phyloP scores from a whole-genome alignment of 163 green algal genomes.

The Scenedesmus sp. region DNA sequence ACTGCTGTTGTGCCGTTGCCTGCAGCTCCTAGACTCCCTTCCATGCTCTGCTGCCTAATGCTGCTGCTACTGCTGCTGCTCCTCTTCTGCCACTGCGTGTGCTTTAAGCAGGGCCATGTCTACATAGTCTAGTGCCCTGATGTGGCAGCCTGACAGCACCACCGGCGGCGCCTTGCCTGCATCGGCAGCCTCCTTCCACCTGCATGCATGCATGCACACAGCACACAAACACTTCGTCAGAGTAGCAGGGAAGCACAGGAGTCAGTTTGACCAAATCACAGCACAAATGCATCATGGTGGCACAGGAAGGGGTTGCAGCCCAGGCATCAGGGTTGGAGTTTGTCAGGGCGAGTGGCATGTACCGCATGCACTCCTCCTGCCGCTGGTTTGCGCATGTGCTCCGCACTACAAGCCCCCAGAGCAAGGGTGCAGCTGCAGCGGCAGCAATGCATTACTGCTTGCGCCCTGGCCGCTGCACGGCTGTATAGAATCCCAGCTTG shows the following conservation, averaged over 20 bases:
- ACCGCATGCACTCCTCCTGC: too few relatives aligned
- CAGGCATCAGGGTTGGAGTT: too few relatives aligned
- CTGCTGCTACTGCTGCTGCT: not conserved
- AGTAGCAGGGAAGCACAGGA: not conserved
- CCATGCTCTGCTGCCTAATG: not conserved
- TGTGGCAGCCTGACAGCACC: slow-evolving; percentile 46
- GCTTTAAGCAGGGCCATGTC: slow-evolving; percentile 34
- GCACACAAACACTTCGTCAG: not conserved
- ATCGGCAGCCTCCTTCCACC: slow-evolving; percentile 50
- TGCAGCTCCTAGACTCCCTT: not conserved
- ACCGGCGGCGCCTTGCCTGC: slow-evolving; percentile 49
- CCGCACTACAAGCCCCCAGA: too few relatives aligned
- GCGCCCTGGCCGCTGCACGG: too few relatives aligned
- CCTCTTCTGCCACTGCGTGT: slow-evolving; percentile 30
- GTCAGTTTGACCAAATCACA: not conserved
- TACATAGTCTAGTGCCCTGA: slow-evolving; percentile 46
- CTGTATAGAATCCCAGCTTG: too few relatives aligned
- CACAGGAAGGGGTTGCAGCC: not conserved
- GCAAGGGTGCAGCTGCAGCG: too few relatives aligned
- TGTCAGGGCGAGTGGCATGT: too few relatives aligned
- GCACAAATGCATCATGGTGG: not conserved
- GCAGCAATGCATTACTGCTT: too few relatives aligned
- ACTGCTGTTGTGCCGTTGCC: not conserved
- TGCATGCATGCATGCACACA: not conserved
- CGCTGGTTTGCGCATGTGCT: too few relatives aligned